Evolutionary conservation across 2,329 filamentous ascomycete genomes (phyloP).

Genomic region (Xylariales sp.): DNA sequence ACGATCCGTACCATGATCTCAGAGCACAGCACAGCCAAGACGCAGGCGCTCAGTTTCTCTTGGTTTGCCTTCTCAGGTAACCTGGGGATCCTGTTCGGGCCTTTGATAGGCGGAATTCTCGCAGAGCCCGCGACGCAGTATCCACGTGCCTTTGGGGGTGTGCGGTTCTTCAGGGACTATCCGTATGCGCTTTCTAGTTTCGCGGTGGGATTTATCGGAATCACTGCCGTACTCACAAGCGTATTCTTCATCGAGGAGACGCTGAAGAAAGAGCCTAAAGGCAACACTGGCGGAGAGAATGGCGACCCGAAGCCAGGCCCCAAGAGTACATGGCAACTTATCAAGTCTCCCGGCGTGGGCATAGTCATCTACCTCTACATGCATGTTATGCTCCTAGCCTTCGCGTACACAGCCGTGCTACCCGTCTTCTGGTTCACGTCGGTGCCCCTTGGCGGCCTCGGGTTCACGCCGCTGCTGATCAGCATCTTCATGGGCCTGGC

Average conservation of each 20-base stretch:
- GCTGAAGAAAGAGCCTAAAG: slow-evolving; percentile 26
- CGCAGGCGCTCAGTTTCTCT: slow-evolving; percentile 69
- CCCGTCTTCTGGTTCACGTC: slow-evolving; percentile 67
- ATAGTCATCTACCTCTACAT: slow-evolving; percentile 61
- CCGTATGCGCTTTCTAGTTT: slow-evolving; percentile 64
- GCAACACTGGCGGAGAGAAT: slow-evolving; percentile 10
- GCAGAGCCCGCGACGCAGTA: slow-evolving; percentile 64
- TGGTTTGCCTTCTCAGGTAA: slow-evolving; percentile 75
- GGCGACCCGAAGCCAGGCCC: slow-evolving; percentile 10
- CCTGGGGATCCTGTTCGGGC: slow-evolving; percentile 68
- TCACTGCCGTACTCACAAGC: slow-evolving; percentile 46
- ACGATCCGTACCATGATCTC: slow-evolving; percentile 73
- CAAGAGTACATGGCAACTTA: slow-evolving; percentile 48
- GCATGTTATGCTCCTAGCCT: slow-evolving; percentile 64
- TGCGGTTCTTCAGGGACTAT: slow-evolving; percentile 56
- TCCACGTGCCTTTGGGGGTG: slow-evolving; percentile 47
- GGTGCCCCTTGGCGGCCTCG: slow-evolving; percentile 58
- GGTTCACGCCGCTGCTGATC: slow-evolving; percentile 59
- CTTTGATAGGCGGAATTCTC: slow-evolving; percentile 63
- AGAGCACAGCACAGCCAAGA: slow-evolving; percentile 65
- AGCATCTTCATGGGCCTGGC: slow-evolving; percentile 60
- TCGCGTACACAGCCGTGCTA: slow-evolving; percentile 65
- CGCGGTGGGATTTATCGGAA: slow-evolving; percentile 48
- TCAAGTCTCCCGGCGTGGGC: slow-evolving; percentile 60
- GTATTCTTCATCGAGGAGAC: slow-evolving; percentile 61